Base-by-base conservation (phyloP, 805 yeast genomes). In the Starmerella sp. region DNA sequence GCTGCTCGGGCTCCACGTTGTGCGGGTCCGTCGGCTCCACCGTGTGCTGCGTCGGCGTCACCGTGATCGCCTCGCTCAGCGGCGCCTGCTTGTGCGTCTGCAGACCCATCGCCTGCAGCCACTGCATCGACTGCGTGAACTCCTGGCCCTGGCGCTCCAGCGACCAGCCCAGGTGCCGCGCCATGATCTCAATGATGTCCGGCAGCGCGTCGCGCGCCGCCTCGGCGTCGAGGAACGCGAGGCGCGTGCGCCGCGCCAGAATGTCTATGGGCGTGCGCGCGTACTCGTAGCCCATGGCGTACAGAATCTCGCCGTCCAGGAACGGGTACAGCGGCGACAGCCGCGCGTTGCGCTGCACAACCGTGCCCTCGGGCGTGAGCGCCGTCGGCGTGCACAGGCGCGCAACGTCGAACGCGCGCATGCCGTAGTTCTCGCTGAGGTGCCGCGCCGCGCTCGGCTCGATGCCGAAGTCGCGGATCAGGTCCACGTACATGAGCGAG, bases 201-300 rank as follows among this genome's bases (percentile, higher is more conserved):
- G 88, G 95, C 54, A 90, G 82, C 14, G 95, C 85, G 51, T 73
- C 75, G 60, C 82, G 72, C 13, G 97, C 96, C 60, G 84, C 88
- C 69, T 81, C 81, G 43, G 93, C 86, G 72, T 90, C 90, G 67
- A 90, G 76, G 75, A 89, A 91, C 3, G 96, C 95, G 68, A 87
- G 81, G 72, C 97, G 82, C 53, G 91, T 83, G 77, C 97, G 84
- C 76, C 97, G 84, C 54, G 95, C 87, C 61, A 90, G 75, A 76
- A 90, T 88, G 71, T 90, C 97, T 55, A 83, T 73, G 48, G 96
- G 95, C 11, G 90, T 85, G 73, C 95, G 79, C 44, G 87, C 81
- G 69, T 88, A 87, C 74, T 90, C 97, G 71, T 86, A 79, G 58
- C 79, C 73, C 63, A 88, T 75, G 11, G 88, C 83, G 72, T 89